Evolutionary conservation across 768 basidiomycete genomes (phyloP), one percentile per base, ranked within the genome.

Genomic region (Mycena latifolia): DNA sequence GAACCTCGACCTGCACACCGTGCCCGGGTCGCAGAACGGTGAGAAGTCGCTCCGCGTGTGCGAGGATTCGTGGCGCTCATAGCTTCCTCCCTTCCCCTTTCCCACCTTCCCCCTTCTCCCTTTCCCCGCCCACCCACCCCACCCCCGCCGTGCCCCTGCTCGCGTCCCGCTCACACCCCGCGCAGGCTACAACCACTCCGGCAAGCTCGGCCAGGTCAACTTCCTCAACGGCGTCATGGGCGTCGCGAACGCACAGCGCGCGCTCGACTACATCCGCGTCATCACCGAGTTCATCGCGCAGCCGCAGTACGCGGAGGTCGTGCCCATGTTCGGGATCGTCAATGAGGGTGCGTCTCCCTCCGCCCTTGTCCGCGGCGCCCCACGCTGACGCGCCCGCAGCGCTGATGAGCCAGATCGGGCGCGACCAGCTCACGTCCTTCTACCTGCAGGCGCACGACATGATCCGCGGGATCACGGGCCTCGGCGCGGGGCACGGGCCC

Each of bases 211-310:
- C 3, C 75, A 75, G 29, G 74, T 90, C 75, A 90, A 91, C 70
- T 86, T 84, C 69, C 65, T 88, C 66, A 80, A 82, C 70, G 85
- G 86, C 25, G 82, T 55, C 17, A 92, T 92, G 91, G 91, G 91
- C 18, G 70, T 91, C 56, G 89, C 89, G 48, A 92, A 92, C 70
- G 91, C 88, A 12, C 84, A 91, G 73, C 83, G 91, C 18, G 80
- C 86, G 15, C 77, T 92, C 37, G 81, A 53, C 22, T 53, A 53
- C n/a, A n/a, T n/a, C n/a, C n/a, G n/a, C n/a, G n/a, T n/a, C n/a
- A n/a, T n/a, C n/a, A n/a, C n/a, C n/a, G 89, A 88, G 76, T 92
- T 92, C 78, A 87, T 92, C 75, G 79, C 82, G 18, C 88, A 89
- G 75, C 81, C 85, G 12, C 82, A 89, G 69, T 89, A 88, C 77